Evolutionary conservation across 1,284 basidiomycete species (phyloP), one percentile per base, ranked within the genome.

Genomic region (Apiotrichum domesticum): DNA sequence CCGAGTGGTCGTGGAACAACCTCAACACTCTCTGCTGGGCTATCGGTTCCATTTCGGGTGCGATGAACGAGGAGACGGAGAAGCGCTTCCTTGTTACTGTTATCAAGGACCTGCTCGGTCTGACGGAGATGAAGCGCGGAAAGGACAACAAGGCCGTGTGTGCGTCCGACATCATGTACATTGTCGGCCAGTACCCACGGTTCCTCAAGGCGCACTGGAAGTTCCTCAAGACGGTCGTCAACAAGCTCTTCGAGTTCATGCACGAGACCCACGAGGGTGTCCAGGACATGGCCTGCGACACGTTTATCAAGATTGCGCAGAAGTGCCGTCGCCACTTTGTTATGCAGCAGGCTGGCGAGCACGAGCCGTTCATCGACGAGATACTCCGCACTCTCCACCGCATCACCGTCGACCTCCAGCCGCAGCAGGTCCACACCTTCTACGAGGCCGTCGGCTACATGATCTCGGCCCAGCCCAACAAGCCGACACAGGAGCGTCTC

Each of bases 161-260:
- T 61, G 96, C 96, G 2, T 98, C 95, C 43, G 93, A 98, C 74
- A 99, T 99, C 80, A 99, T 99, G 96, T 99, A 99, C 78, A 99
- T 98, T 70, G 96, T 99, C 66, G 96, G 96, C 52, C 96, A 99
- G 78, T 99, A 99, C 73, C 96, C 96, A 51, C 86, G 96, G 37
- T 99, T 98, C 86, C 85, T 99, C 71, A 98, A 98, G 77, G 96
- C 96, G 29, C 96, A 99, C 76, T 99, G 96, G 96, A 98, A 98
- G 80, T 99, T 99, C 84, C 80, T 99, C 74, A 99, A 99, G 82
- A 98, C 96, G 3, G 96, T 99, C 51, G 96, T 98, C 64, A 98
- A 98, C 81, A 99, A 99, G 79, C 82, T 98, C 15, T 99, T 99
- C 76, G 96, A 99, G 76, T 99, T 99, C 76, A 98, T 98, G 94